Conservation (phyloP, 441 rosid species). For the Lepidium campestre region DNA sequence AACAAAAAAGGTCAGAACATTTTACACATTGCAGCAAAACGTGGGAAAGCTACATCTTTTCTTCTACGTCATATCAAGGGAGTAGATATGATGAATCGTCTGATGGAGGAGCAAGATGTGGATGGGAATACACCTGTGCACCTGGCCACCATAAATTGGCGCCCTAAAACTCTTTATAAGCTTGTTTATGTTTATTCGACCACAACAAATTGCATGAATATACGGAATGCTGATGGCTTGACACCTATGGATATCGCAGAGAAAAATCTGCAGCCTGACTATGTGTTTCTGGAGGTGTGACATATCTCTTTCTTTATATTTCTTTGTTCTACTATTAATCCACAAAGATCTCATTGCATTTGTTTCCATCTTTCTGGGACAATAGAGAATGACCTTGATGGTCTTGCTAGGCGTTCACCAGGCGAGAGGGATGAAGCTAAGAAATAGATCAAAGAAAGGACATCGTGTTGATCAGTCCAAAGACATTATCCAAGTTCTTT, state of each 20-base stretch:
- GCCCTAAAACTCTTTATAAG: neutral
- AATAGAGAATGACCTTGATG: neutral
- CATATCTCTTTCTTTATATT: neutral
- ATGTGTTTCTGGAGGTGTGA: neutral
- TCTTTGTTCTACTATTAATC: neutral
- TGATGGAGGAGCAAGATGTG: slow-evolving; percentile 6
- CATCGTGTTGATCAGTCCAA: neutral
- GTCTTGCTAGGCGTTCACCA: neutral
- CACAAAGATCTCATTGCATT: too few relatives aligned
- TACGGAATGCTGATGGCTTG: neutral
- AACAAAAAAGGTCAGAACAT: slow-evolving; percentile 15
- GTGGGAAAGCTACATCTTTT: neutral
- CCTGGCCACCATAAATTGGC: neutral
- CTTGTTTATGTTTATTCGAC: neutral
- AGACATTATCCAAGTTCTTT: neutral
- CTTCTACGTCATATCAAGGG: too few relatives aligned
- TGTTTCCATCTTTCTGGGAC: too few relatives aligned
- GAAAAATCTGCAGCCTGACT: neutral
- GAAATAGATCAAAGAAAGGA: too few relatives aligned
- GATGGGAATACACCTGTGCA: slow-evolving; percentile 17
- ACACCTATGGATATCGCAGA: slow-evolving; percentile 7
- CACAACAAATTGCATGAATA: too few relatives aligned
- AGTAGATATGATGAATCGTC: neutral
- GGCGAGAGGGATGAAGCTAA: too few relatives aligned
- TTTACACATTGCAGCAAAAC: neutral